phyloP scores from a whole-genome alignment of 169 alveolate species.

The Perkinsus chesapeaki region DNA sequence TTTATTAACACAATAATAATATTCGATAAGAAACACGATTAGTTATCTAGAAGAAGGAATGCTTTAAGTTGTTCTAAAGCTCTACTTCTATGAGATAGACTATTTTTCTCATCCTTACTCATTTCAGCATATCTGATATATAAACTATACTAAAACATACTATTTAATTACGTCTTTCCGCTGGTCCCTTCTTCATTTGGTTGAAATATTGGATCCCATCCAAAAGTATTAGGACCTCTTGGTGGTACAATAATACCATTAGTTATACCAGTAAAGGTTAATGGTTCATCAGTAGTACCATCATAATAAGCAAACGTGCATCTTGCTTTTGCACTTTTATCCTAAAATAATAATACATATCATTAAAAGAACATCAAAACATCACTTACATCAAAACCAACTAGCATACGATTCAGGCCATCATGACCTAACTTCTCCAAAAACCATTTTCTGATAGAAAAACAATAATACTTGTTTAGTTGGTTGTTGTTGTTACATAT shows the following conservation, averaged over 20 bases:
- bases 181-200: neutral
- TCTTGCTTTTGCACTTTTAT: constrained; percentile 23
- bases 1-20: too few species aligned
- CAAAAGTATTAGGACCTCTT: neutral
- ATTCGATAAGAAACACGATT: too few species aligned
- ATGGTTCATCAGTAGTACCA: neutral
- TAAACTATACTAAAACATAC: neutral
- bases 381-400: constrained; percentile 26
- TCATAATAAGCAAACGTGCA: constrained; percentile 16
- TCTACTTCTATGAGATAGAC: neutral
- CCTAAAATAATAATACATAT: constrained; percentile 2
- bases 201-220: neutral
- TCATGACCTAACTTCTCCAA: constrained; percentile 64
- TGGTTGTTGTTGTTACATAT: constrained; percentile 56
- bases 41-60: too few species aligned
- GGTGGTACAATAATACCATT: neutral
- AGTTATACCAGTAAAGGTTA: neutral
- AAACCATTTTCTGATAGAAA: constrained; percentile 72
- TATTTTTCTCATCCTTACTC: neutral
- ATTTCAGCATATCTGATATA: neutral
- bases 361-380: neutral
- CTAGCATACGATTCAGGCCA: constrained; percentile 72
- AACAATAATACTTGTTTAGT: neutral
- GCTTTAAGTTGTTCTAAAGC: neutral
- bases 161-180: neutral